Base-by-base conservation (phyloP, 331 rosid genomes). In the Quercus phellos region DNA sequence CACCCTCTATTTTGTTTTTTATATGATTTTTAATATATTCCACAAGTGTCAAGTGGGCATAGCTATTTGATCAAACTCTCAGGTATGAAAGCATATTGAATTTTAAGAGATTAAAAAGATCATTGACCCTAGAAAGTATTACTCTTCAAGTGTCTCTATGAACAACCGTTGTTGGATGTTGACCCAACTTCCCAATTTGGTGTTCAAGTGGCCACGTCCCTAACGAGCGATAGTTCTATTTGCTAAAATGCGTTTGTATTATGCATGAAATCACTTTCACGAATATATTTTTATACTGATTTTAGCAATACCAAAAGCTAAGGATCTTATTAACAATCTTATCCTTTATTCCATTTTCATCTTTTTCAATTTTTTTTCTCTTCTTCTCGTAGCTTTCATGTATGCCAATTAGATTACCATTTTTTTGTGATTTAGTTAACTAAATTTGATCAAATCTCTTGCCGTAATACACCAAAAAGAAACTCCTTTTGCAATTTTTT, bases 31-130 rank as follows among this genome's bases (percentile, higher is more conserved):
- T 69, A 11, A 46, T 59, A 80, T 79, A 73, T 82, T 77, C 80
- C 77, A 53, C 78, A 3, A 83, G 80, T 84, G 87, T 53, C 80
- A 6, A 83, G 80, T 84, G 87, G 89, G 78, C 54, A 76, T 75
- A 79, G 82, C 81, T 78, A 80, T 84, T 82, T 73, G 74, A 75
- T 86, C 78, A 54, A 60, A 77, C 35, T 64, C 54, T 61, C 74
- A 35, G 64, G 82, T 74, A 51, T 70, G 42, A 46, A 61, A 74
- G 76, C 77, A 27, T 72, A 71, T 56, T 55, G 46, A 32, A 59
- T 10, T 72, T 42, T 42, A 67, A 61, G 10, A 29, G 50, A 22
- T 74, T 80, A 75, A 34, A 67, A 76, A 67, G 46, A 17, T 78
- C 76, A 72, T 77, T 80, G 79, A 80, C 74, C 69, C 76, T 72